Conservation (phyloP, 2,329 filamentous ascomycete genomes). For the Exserohilum rostratum region DNA sequence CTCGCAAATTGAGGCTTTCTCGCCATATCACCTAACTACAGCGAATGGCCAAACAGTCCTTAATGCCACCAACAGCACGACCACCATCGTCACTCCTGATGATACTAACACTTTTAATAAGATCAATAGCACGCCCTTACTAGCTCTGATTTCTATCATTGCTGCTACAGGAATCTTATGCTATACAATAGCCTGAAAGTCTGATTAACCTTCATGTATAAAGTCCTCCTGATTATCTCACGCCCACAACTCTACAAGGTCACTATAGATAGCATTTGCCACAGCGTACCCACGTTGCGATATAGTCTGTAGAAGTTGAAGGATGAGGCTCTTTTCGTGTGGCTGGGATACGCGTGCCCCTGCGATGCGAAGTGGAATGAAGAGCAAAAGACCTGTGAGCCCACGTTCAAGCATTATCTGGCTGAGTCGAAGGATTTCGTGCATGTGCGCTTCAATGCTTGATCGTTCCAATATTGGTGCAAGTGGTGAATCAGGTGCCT, state of each 20-base stretch:
- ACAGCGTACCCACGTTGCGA: conserved; percentile 25
- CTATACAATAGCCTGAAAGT: too few relatives aligned
- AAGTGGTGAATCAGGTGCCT: neutral
- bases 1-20: too few relatives aligned
- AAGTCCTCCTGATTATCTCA: too few relatives aligned
- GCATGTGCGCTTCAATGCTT: conserved; percentile 24
- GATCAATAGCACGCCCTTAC: too few relatives aligned
- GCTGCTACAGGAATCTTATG: too few relatives aligned
- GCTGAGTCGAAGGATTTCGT: conserved; percentile 26
- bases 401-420: conserved; percentile 22
- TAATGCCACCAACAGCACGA: too few relatives aligned
- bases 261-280: conserved; percentile 20
- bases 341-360: conserved; percentile 26
- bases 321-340: conserved; percentile 12
- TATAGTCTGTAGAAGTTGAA: conserved; percentile 17
- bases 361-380: conserved; percentile 37
- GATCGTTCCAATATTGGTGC: conserved; percentile 23
- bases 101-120: too few relatives aligned
- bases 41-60: too few relatives aligned
- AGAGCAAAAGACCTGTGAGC: conserved; percentile 27
- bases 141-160: too few relatives aligned
- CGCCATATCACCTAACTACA: too few relatives aligned
- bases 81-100: too few relatives aligned
- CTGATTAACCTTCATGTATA: too few relatives aligned
- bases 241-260: conserved; percentile 26